Base-by-base conservation (phyloP, 2,329 filamentous ascomycete genomes). In the Hymenotorrendiella dingleyae region DNA sequence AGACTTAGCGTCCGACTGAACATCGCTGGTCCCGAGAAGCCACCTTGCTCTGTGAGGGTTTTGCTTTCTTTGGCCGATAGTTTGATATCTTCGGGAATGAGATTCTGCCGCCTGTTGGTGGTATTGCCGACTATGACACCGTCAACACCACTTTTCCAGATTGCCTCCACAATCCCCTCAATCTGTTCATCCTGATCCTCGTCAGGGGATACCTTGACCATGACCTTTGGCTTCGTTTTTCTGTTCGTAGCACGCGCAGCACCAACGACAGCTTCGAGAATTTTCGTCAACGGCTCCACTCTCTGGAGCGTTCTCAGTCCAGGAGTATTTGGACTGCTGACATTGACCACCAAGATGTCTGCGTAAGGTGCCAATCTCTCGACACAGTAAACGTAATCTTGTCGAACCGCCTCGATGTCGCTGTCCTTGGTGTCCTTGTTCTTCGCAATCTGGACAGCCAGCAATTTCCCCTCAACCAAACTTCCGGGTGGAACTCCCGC, bases 201-300 rank as follows among this genome's bases (percentile, higher is more conserved):
- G 56, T 98, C 93, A 0, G 93, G 93, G 46, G 87, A 94, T 16
- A 98, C 91, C 70, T 98, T 98, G 57, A 98, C 93, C 87, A 98
- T 95, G 45, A 98, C 87, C 44, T 73, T 80, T 0, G 86, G 87
- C 58, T 83, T 86, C 1, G 73, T 78, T 61, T 78, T 84, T 53
- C 90, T 74, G 21, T 84, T 72, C 10, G 84, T 75, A 49, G 71
- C 70, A 53, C 76, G 70, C 1, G 89, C 89, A 42, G 91, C 86
- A 12, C 78, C 72, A 2, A 97, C 91, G 0, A 97, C 91, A 1
- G 86, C 86, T 8, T 73, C 77, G 29, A 98, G 69, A 35, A 98
- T 83, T 30, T 78, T 71, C 2, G 88, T 91, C 43, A 98, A 68
- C 1, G 90, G 91, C 52, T 85, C 88, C 0, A 82, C 78, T 2